Conservation (phyloP, 495 filamentous ascomycete genomes). For the Penicillium herquei region DNA sequence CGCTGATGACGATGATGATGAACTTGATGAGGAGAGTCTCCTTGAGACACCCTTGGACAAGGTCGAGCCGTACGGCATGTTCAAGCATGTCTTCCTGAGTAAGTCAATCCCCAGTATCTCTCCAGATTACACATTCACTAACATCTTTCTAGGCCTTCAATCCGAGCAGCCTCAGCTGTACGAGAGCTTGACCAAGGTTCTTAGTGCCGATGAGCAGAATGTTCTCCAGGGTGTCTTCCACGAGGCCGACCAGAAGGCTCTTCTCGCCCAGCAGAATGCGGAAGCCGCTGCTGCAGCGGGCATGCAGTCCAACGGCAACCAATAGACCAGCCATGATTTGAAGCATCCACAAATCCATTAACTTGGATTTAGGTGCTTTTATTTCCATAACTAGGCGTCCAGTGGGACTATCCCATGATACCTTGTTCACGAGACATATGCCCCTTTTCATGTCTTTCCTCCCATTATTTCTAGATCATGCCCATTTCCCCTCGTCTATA, state of each 20-base stretch:
- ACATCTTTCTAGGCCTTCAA: constrained; percentile 65
- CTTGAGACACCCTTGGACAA: constrained; percentile 93
- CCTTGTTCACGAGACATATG: constrained; percentile 38
- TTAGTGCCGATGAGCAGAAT: constrained; percentile 77
- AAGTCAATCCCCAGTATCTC: constrained; percentile 37
- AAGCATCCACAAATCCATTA: constrained; percentile 1
- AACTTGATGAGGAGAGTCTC: constrained; percentile 86
- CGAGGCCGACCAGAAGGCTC: constrained; percentile 67
- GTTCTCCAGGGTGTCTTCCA: constrained; percentile 77
- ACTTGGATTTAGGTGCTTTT: background rate
- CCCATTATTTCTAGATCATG: constrained; percentile 28
- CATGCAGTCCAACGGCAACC: constrained; percentile 38
- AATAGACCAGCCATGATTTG: constrained; percentile 24
- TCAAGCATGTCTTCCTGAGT: constrained; percentile 80
- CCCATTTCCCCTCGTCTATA: constrained; percentile 17
- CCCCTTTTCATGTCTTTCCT: constrained; percentile 31
- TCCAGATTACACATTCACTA: constrained; percentile 12
- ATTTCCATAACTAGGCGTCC: constrained; percentile 7
- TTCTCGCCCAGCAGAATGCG: constrained; percentile 38
- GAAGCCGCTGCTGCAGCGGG: constrained; percentile 37
- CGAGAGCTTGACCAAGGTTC: constrained; percentile 70
- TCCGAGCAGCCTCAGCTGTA: constrained; percentile 90
- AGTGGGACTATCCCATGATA: constrained; percentile 6
- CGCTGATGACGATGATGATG: constrained; percentile 76
- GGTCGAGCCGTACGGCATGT: constrained; percentile 87